Percentiles rank a stretch among this genome's conserved stretches.
These are phyloP conservation scores for Blastomyces emzantsi DNA, from an alignment of 2,329 filamentous ascomycete genomes.

Conservation along the genomic window DNA sequence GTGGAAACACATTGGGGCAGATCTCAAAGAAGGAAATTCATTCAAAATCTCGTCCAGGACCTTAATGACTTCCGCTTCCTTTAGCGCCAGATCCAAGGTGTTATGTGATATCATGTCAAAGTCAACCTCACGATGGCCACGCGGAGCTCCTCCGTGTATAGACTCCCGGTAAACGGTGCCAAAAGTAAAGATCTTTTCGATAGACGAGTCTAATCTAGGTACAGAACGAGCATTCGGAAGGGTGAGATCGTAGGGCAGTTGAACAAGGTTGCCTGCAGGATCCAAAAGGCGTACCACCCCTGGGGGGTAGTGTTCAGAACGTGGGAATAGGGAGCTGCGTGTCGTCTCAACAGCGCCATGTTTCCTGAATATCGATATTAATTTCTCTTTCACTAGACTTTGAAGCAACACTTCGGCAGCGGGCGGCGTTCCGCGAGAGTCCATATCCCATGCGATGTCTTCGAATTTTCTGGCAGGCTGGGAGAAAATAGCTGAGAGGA, in stretches of 20 bases:
- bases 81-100: slow-evolving; percentile 70
- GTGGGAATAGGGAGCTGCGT: slow-evolving; percentile 68
- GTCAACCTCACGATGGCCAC: slow-evolving; percentile 78
- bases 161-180: slow-evolving; percentile 78
- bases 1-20: slow-evolving; percentile 74
- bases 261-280: slow-evolving; percentile 73
- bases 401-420: slow-evolving; percentile 54
- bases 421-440: slow-evolving; percentile 44
- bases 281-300: slow-evolving; percentile 76
- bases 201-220: slow-evolving; percentile 53
- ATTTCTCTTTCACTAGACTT: slow-evolving; percentile 61
- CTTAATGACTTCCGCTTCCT: slow-evolving; percentile 90
- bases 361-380: slow-evolving; percentile 71
- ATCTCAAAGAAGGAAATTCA: slow-evolving; percentile 65
- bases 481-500: slow-evolving; percentile 76
- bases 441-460: slow-evolving; percentile 70
- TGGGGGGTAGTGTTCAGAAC: slow-evolving; percentile 64
- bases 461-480: slow-evolving; percentile 68
- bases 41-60: slow-evolving; percentile 85
- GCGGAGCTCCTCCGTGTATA: slow-evolving; percentile 69
- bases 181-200: slow-evolving; percentile 76
- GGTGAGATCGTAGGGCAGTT: slow-evolving; percentile 89
- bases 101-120: slow-evolving; percentile 91
- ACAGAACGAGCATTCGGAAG: slow-evolving; percentile 79
- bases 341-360: slow-evolving; percentile 81